A percentile compares a stretch with the other conserved stretches of the same genome.
These are phyloP conservation scores for Xylaria sp. DNA, from an alignment of 2,329 filamentous ascomycete species.

Conservation along the genomic window DNA sequence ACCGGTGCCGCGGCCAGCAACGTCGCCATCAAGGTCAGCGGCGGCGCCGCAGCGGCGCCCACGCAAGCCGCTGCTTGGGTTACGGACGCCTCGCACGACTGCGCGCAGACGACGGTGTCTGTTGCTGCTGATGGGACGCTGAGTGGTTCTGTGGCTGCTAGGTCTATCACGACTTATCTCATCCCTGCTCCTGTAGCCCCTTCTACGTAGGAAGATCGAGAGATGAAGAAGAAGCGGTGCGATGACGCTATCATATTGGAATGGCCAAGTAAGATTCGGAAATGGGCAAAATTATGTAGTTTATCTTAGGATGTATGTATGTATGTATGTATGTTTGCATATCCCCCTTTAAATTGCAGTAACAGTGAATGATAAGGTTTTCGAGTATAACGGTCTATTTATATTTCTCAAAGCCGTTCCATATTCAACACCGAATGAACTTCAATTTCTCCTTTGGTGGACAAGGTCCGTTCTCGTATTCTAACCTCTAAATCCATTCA, in stretches of 20 bases:
- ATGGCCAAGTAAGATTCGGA: not conserved
- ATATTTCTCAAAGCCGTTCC: too few species aligned
- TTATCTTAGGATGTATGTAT: not conserved
- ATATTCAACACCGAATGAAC: too few species aligned
- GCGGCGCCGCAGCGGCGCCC: slow-evolving; percentile 15
- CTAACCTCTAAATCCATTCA: not conserved
- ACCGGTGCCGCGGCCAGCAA: slow-evolving; percentile 36
- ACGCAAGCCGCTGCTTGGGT: slow-evolving; percentile 46
- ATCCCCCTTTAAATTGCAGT: too few species aligned
- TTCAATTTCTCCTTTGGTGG: not conserved
- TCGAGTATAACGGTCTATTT: too few species aligned
- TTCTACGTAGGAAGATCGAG: slow-evolving; percentile 16
- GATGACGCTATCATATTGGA: not conserved
- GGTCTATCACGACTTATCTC: slow-evolving; percentile 47
- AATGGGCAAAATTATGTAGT: not conserved
- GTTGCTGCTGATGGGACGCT: slow-evolving; percentile 41
- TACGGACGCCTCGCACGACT: slow-evolving; percentile 45
- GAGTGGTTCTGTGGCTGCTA: slow-evolving; percentile 43
- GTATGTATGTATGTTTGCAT: not conserved
- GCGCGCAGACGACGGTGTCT: slow-evolving; percentile 40
- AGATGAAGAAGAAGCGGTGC: too few species aligned
- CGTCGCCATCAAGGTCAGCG: slow-evolving; percentile 39
- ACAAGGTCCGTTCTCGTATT: not conserved
- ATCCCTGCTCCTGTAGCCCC: slow-evolving; percentile 38
- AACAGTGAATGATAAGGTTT: not conserved